Conservation (phyloP, 148 eudicot genomes). For the Pharnaceum exiguum region DNA sequence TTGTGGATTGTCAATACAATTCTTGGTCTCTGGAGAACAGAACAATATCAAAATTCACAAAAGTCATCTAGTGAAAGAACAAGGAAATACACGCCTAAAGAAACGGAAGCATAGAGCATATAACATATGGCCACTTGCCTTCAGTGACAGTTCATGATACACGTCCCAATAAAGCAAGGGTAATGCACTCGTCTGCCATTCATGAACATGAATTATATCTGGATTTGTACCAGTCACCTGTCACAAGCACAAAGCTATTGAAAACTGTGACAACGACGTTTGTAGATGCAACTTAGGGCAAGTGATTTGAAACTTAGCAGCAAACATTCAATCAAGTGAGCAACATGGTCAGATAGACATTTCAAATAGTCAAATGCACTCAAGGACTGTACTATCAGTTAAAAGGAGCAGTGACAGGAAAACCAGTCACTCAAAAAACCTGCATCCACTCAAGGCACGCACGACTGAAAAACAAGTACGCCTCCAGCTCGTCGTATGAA, state of each 20-base stretch:
- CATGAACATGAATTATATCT: conserved; percentile 87
- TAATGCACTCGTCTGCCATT: conserved; percentile 81
- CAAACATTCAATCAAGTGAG: neutral
- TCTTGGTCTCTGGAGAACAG: conserved; percentile 60
- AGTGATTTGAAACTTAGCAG: no score
- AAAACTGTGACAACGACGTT: neutral
- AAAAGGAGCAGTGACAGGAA: neutral
- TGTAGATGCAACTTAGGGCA: no score
- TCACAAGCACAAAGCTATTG: conserved; percentile 3
- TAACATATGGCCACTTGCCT: conserved; percentile 36
- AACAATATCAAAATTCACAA: conserved; percentile 10
- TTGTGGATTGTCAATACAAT: conserved; percentile 89
- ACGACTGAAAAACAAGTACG: conserved; percentile 78
- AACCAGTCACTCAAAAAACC: conserved; percentile 33
- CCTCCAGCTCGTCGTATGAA: conserved; percentile 77
- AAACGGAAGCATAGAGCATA: neutral
- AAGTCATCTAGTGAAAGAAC: neutral
- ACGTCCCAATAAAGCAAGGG: conserved; percentile 88
- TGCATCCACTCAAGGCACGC: conserved; percentile 96
- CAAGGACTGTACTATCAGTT: no score
- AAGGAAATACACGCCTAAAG: neutral
- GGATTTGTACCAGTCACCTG: conserved; percentile 73
- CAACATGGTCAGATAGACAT: neutral
- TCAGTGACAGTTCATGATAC: conserved; percentile 68
- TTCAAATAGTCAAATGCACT: neutral